Percentiles rank a stretch among this genome's conserved stretches.
Evolutionary conservation across 2,329 filamentous ascomycete genomes (phyloP).

Genomic region (Hawksworthiomyces lignivorus): DNA sequence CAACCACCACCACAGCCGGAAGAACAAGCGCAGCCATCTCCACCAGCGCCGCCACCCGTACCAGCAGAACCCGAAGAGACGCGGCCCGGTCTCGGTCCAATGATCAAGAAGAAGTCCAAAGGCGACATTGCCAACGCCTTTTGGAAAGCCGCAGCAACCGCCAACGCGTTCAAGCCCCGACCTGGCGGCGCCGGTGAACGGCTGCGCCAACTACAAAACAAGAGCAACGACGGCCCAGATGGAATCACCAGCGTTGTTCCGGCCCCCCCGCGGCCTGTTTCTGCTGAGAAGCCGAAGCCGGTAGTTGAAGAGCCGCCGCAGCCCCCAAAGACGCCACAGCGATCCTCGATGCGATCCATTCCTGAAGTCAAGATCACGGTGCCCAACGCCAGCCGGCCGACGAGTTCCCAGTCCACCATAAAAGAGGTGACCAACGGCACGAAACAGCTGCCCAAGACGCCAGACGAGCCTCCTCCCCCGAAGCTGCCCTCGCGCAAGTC

Average conservation of each 20-base stretch:
- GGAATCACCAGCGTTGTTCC: constrained; percentile 85
- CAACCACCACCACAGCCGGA: constrained; percentile 12
- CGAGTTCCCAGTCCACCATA: constrained; percentile 30
- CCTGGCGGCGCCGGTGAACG: constrained; percentile 65
- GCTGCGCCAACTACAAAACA: constrained; percentile 53
- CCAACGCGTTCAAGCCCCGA: constrained; percentile 72
- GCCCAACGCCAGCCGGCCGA: constrained; percentile 33
- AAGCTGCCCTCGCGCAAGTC: constrained; percentile 46
- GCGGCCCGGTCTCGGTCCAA: constrained; percentile 77
- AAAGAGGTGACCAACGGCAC: constrained; percentile 24
- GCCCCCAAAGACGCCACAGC: constrained; percentile 23
- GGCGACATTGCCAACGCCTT: constrained; percentile 68
- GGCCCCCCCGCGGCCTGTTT: constrained; percentile 53
- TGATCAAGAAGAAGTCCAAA: constrained; percentile 73
- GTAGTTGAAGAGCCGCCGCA: constrained; percentile 24
- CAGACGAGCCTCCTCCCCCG: constrained; percentile 4
- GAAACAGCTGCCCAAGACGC: neutral
- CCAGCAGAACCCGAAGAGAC: constrained; percentile 26
- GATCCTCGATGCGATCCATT: constrained; percentile 38
- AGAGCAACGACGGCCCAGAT: constrained; percentile 65
- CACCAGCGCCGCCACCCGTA: constrained; percentile 3
- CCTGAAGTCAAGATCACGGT: constrained; percentile 54
- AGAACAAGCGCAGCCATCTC: constrained; percentile 20
- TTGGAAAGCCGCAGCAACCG: constrained; percentile 71
- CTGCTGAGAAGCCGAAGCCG: constrained; percentile 28